phyloP scores from a whole-genome alignment of 2,329 filamentous ascomycete genomes.

The Ciborinia camelliae region DNA sequence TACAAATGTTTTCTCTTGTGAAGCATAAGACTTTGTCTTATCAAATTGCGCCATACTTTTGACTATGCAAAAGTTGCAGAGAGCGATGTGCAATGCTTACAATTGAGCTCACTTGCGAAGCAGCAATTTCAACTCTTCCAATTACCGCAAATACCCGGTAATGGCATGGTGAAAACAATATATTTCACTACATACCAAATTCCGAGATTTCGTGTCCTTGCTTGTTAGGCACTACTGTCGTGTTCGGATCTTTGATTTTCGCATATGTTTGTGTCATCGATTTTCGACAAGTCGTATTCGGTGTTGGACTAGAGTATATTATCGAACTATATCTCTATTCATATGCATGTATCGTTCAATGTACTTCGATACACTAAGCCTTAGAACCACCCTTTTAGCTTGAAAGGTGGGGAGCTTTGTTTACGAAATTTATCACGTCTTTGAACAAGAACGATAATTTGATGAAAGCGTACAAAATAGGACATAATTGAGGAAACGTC shows the following conservation, averaged over 20 bases:
- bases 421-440: slow-evolving; percentile 11
- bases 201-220: slow-evolving; percentile 2
- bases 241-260: slow-evolving; percentile 12
- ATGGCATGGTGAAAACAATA: not conserved
- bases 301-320: not conserved
- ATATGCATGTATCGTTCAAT: not conserved
- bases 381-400: not conserved
- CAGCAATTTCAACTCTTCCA: not conserved
- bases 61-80: not conserved
- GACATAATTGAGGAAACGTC: not conserved
- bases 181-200: not conserved
- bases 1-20: slow-evolving; percentile 32
- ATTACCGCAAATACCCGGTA: not conserved
- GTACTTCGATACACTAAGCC: not conserved
- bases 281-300: slow-evolving; percentile 13
- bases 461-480: not conserved
- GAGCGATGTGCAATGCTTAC: not conserved
- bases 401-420: slow-evolving; percentile 5
- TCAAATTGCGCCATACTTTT: slow-evolving; percentile 28
- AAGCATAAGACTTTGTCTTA: slow-evolving; percentile 28
- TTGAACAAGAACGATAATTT: not conserved
- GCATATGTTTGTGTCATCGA: slow-evolving; percentile 6
- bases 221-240: not conserved
- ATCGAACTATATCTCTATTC: not conserved
- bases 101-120: not conserved